phyloP scores from a whole-genome alignment of 441 rosid genomes.

The Hypseocharis bilobata region DNA sequence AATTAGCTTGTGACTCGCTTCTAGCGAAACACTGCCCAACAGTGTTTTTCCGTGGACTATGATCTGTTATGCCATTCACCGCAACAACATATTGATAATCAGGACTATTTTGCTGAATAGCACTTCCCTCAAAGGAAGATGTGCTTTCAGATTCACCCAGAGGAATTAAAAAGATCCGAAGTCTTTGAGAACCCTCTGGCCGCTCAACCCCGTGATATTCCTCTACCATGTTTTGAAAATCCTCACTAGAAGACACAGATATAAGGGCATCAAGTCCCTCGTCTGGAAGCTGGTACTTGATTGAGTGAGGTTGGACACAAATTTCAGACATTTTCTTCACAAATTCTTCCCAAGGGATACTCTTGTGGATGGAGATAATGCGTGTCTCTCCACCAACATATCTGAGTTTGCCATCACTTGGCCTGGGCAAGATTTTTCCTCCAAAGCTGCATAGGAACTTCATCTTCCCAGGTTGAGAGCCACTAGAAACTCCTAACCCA shows the following conservation, averaged over 20 bases:
- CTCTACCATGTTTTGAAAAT: conserved; percentile 55
- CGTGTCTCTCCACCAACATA: conserved; percentile 57
- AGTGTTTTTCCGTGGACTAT: conserved; percentile 26
- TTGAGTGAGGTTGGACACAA: conserved; percentile 39
- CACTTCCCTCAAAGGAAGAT: conserved; percentile 26
- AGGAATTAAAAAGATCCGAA: conserved; percentile 46
- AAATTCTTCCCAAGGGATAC: conserved; percentile 42
- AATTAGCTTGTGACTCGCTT: conserved; percentile 27
- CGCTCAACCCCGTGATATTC: conserved; percentile 44
- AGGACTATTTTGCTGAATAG: conserved; percentile 30
- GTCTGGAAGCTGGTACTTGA: conserved; percentile 66
- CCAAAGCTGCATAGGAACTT: conserved; percentile 54
- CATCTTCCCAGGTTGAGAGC: conserved; percentile 34
- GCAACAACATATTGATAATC: conserved; percentile 38
- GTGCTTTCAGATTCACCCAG: conserved; percentile 29
- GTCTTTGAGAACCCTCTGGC: conserved; percentile 40
- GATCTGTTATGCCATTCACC: conserved; percentile 34
- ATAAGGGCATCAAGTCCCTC: conserved; percentile 58
- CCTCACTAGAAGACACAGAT: conserved; percentile 51
- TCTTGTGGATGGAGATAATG: conserved; percentile 35
- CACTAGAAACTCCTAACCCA: conserved; percentile 26
- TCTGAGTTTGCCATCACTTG: conserved; percentile 47
- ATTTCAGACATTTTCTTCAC: conserved; percentile 36
- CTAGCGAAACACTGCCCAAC: conserved; percentile 32
- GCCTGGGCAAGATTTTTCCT: conserved; percentile 49